phyloP scores from a whole-genome alignment of 805 yeast genomes.

The Jamesozyma gamospora region DNA sequence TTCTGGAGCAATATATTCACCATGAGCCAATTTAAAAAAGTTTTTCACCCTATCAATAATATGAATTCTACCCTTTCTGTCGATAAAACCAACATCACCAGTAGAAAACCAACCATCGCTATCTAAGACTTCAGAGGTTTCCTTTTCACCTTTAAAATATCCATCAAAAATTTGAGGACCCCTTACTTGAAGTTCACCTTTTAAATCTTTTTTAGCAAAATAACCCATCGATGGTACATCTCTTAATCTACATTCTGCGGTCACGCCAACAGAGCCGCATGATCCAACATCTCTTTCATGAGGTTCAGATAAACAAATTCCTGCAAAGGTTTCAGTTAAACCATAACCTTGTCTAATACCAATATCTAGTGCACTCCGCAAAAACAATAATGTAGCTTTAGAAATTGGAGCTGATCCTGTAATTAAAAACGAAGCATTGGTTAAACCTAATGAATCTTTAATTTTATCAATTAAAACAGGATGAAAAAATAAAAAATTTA shows the following conservation, averaged over 20 bases:
- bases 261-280: conserved; percentile 49
- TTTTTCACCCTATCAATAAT: conserved; percentile 72
- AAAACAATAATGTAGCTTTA: conserved; percentile 47
- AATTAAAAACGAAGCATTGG: conserved; percentile 32
- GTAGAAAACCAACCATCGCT: conserved; percentile 56
- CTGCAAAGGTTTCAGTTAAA: conserved; percentile 63
- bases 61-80: conserved; percentile 41
- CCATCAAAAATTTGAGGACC: conserved; percentile 53
- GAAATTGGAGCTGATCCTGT: conserved; percentile 68
- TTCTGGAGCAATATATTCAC: conserved; percentile 68
- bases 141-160: conserved; percentile 48
- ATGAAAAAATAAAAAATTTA: conserved; percentile 29
- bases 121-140: conserved; percentile 43
- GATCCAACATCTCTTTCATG: conserved; percentile 42
- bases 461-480: conserved; percentile 34
- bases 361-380: conserved; percentile 50
- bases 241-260: conserved; percentile 48
- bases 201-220: conserved; percentile 32
- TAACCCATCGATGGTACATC: conserved; percentile 59
- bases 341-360: conserved; percentile 68
- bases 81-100: conserved; percentile 54
- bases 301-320: conserved; percentile 37
- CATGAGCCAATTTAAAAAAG: conserved; percentile 60
- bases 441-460: conserved; percentile 39
- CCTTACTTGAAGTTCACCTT: conserved; percentile 54